These are phyloP conservation scores for Leccinum disarticulatum DNA, from an alignment of 768 basidiomycete species.

Conservation along the genomic window DNA sequence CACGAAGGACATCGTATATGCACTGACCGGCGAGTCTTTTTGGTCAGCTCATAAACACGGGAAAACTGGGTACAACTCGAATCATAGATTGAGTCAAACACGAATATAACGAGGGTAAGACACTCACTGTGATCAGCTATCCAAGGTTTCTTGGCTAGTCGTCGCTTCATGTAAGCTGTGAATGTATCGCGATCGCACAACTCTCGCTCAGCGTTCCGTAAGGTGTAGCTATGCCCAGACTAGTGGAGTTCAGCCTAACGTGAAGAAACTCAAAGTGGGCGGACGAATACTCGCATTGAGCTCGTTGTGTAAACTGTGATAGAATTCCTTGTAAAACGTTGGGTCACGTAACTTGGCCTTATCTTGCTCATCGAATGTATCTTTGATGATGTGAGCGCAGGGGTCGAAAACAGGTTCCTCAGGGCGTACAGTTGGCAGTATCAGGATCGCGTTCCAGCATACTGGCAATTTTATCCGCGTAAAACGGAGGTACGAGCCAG, in stretches of 20 bases:
- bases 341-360: not conserved
- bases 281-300: not conserved
- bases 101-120: not conserved
- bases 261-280: not conserved
- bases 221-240: constrained; percentile 41
- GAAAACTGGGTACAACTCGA: constrained; percentile 53
- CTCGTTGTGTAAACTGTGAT: not conserved
- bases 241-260: not conserved
- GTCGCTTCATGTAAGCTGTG: constrained; percentile 45
- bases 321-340: not conserved
- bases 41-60: constrained; percentile 36
- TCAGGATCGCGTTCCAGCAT: not conserved
- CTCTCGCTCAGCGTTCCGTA: constrained; percentile 38
- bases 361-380: not conserved
- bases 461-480: not conserved
- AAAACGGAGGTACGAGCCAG: not conserved
- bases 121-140: constrained; percentile 22
- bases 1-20: constrained; percentile 89
- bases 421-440: constrained; percentile 40
- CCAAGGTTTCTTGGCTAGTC: constrained; percentile 55
- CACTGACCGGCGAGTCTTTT: constrained; percentile 61
- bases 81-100: not conserved
- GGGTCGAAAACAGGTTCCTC: not conserved
- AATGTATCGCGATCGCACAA: constrained; percentile 36
- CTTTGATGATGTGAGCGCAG: not conserved